Percentiles rank a stretch among this genome's conserved stretches.
These are phyloP conservation scores for Penicillium cinerascens DNA, from an alignment of 495 filamentous ascomycete species.

Conservation along the genomic window DNA sequence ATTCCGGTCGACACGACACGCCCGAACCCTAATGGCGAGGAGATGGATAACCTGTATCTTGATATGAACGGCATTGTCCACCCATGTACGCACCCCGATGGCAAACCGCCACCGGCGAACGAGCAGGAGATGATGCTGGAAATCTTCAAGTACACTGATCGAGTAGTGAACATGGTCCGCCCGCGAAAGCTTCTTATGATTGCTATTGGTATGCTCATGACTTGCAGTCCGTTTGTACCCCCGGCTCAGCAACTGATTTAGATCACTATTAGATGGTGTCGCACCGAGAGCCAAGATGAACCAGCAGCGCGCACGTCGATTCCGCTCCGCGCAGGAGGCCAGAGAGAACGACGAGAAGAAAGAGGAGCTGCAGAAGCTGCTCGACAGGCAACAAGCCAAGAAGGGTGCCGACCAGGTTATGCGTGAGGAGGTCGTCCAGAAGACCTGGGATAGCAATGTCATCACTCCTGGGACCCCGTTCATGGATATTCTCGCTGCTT, in stretches of 20 bases:
- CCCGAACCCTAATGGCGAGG: slow-evolving; percentile 95
- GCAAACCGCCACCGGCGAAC: slow-evolving; percentile 80
- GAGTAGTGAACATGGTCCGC: slow-evolving; percentile 96
- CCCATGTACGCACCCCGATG: slow-evolving; percentile 97
- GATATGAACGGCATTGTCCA: slow-evolving; percentile 99
- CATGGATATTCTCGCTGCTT: slow-evolving; percentile 94
- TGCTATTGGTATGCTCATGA: slow-evolving; percentile 73
- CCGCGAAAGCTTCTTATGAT: slow-evolving; percentile 96
- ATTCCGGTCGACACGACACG: slow-evolving; percentile 80
- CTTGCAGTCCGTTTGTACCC: background rate
- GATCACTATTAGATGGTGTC: slow-evolving; percentile 66
- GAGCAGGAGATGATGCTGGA: slow-evolving; percentile 99
- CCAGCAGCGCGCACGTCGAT: slow-evolving; percentile 87
- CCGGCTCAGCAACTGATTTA: background rate
- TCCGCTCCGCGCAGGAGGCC: slow-evolving; percentile 90
- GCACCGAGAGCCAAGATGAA: slow-evolving; percentile 97
- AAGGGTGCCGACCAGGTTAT: slow-evolving; percentile 53
- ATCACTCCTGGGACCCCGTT: slow-evolving; percentile 98
- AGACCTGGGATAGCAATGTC: slow-evolving; percentile 94
- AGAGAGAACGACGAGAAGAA: slow-evolving; percentile 92
- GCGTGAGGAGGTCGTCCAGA: slow-evolving; percentile 66
- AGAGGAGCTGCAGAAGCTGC: slow-evolving; percentile 75
- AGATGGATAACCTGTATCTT: slow-evolving; percentile 95
- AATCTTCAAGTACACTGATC: slow-evolving; percentile 94
- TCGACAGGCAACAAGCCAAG: slow-evolving; percentile 64